phyloP scores from a whole-genome alignment of 2,329 filamentous ascomycete genomes.

The Neoascochyta sp. region DNA sequence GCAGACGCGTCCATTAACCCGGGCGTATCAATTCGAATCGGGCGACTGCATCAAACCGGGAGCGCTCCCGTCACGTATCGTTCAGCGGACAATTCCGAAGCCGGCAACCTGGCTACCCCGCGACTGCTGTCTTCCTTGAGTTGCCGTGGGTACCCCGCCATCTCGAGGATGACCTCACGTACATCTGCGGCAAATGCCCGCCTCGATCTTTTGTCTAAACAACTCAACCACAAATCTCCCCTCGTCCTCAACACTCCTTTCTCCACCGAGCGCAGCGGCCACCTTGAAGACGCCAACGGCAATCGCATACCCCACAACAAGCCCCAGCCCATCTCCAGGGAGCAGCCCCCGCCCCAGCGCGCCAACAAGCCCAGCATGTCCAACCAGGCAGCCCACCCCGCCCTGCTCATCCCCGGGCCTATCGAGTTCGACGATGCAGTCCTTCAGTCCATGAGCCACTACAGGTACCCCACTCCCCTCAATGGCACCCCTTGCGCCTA shows the following conservation, averaged over 20 bases:
- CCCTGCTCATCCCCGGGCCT: slow-evolving; percentile 91
- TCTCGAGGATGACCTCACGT: slow-evolving; percentile 30
- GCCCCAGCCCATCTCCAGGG: slow-evolving; percentile 9
- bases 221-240: slow-evolving; percentile 55
- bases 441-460: slow-evolving; percentile 90
- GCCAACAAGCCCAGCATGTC: slow-evolving; percentile 36
- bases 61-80: slow-evolving; percentile 4
- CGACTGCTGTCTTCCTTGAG: slow-evolving; percentile 20
- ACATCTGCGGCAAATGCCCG: slow-evolving; percentile 49
- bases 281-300: slow-evolving; percentile 53
- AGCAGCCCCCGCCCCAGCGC: slow-evolving; percentile 10
- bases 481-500: slow-evolving; percentile 2
- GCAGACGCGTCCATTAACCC: too few species aligned
- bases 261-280: slow-evolving; percentile 55
- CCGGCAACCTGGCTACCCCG: slow-evolving; percentile 36
- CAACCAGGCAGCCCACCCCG: slow-evolving; percentile 58
- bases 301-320: slow-evolving; percentile 16
- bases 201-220: slow-evolving; percentile 58
- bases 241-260: slow-evolving; percentile 62
- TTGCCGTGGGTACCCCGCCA: slow-evolving; percentile 29
- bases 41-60: too few species aligned
- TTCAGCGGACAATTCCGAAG: slow-evolving; percentile 17
- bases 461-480: slow-evolving; percentile 56
- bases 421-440: slow-evolving; percentile 99
- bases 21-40: too few species aligned